phyloP scores from a whole-genome alignment of 257 asterid genomes.

The Lithospermum erythrorhizon region DNA sequence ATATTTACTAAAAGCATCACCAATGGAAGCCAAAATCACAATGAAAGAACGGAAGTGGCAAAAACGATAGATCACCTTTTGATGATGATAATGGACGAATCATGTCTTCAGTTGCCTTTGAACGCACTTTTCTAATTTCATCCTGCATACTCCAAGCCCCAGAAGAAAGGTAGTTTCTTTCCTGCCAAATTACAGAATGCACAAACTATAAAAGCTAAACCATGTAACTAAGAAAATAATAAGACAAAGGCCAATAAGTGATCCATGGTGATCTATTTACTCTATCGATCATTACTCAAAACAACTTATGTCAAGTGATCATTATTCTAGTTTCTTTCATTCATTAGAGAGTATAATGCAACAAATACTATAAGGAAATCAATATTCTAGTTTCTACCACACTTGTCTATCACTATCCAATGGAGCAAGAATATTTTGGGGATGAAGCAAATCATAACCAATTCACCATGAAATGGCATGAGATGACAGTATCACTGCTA shows the following conservation, averaged over 20 bases:
- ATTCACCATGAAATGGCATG: too few species aligned
- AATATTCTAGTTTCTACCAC: too few species aligned
- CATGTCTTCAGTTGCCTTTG: constrained; percentile 40
- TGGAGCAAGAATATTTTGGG: background rate
- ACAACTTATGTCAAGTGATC: background rate
- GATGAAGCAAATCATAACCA: too few species aligned
- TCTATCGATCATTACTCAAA: background rate
- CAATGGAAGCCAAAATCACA: background rate
- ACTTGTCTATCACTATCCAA: background rate
- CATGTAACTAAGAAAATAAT: background rate
- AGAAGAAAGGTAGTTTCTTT: constrained; percentile 47
- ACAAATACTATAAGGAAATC: background rate
- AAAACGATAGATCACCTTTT: background rate
- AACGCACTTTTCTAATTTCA: constrained; percentile 63
- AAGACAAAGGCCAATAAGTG: background rate
- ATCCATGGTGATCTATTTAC: background rate
- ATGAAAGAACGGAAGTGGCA: background rate
- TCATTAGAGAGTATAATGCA: background rate
- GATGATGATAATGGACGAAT: background rate
- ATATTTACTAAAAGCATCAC: background rate
- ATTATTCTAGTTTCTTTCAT: background rate
- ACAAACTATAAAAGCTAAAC: background rate
- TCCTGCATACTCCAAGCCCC: constrained; percentile 80
- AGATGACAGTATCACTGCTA: too few species aligned
- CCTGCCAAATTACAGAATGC: constrained; percentile 30